Percentiles rank a stretch among this genome's conserved stretches.
Evolutionary conservation across 139 green algal species (phyloP).

Genomic region (Tetraselmis striata): DNA sequence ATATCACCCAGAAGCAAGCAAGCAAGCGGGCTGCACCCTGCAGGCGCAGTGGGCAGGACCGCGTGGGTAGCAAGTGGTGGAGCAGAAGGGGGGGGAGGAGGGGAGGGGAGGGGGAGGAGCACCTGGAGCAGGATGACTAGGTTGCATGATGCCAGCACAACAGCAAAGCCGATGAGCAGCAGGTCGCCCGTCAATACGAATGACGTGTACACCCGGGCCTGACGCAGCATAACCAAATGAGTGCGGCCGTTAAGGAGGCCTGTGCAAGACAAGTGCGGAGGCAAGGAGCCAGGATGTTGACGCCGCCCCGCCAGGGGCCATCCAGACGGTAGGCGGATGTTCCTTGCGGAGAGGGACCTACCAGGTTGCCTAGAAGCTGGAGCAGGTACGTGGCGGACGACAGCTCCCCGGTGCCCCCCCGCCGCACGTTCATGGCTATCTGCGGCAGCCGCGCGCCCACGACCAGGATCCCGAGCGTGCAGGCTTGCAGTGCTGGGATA

Average conservation of each 20-base stretch:
- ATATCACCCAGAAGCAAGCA: too few relatives aligned
- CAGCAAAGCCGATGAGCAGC: background rate
- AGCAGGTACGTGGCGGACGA: background rate
- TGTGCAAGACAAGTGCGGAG: too few relatives aligned
- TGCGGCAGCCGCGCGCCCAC: background rate
- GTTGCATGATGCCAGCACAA: background rate
- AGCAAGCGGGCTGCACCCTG: too few relatives aligned
- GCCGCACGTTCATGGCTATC: background rate
- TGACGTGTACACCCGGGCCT: background rate
- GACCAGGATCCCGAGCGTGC: background rate
- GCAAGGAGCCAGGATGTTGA: too few relatives aligned
- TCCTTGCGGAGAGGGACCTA: too few relatives aligned
- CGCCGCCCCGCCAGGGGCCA: too few relatives aligned
- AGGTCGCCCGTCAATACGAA: background rate
- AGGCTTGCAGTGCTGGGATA: background rate
- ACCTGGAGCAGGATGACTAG: background rate
- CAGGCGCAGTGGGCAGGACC: conserved; percentile 41
- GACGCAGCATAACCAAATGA: background rate
- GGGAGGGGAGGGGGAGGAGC: too few relatives aligned
- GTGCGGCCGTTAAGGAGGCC: too few relatives aligned
- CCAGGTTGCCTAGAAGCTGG: background rate
- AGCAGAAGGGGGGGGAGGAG: too few relatives aligned
- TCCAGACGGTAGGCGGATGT: too few relatives aligned
- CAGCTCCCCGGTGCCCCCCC: background rate
- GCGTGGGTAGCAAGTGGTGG: too few relatives aligned